Evolutionary conservation across 2,329 filamentous ascomycete species (phyloP).

Genomic region (Lachnellula willkommii): DNA sequence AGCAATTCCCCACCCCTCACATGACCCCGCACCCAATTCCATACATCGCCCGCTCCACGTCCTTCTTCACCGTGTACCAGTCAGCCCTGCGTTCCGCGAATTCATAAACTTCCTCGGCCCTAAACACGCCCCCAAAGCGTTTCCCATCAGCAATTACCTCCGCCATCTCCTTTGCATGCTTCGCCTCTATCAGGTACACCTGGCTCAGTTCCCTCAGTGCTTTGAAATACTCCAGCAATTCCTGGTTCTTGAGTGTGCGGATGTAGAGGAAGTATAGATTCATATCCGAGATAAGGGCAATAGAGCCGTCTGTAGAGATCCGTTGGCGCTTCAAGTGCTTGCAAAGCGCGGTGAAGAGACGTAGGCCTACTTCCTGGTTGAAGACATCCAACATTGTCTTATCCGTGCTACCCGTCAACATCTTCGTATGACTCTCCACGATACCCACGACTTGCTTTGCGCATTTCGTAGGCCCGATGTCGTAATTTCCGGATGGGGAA

Average conservation of each 20-base stretch:
- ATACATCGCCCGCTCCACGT: conserved; percentile 96
- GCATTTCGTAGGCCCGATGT: conserved; percentile 71
- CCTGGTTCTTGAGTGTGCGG: conserved; percentile 71
- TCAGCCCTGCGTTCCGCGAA: conserved; percentile 91
- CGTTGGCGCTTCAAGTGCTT: conserved; percentile 97
- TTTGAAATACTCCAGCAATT: conserved; percentile 83
- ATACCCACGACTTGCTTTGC: conserved; percentile 78
- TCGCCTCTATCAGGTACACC: conserved; percentile 86
- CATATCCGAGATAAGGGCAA: conserved; percentile 94
- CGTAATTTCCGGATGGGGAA: conserved; percentile 37
- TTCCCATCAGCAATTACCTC: conserved; percentile 89
- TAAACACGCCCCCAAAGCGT: conserved; percentile 85
- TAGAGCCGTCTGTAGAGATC: conserved; percentile 80
- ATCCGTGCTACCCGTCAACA: conserved; percentile 91
- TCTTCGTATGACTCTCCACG: conserved; percentile 81
- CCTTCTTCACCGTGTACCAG: conserved; percentile 84
- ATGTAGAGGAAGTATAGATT: conserved; percentile 89
- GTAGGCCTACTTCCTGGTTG: conserved; percentile 92
- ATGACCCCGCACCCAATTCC: conserved; percentile 84
- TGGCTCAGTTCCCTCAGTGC: conserved; percentile 88
- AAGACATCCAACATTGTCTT: conserved; percentile 98
- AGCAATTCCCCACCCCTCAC: conserved; percentile 43
- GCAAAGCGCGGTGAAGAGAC: conserved; percentile 85
- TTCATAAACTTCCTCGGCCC: conserved; percentile 95
- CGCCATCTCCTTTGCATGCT: conserved; percentile 89